These are phyloP conservation scores for Colletotrichum sp. DNA, from an alignment of 2,329 filamentous ascomycete species.

Conservation along the genomic window DNA sequence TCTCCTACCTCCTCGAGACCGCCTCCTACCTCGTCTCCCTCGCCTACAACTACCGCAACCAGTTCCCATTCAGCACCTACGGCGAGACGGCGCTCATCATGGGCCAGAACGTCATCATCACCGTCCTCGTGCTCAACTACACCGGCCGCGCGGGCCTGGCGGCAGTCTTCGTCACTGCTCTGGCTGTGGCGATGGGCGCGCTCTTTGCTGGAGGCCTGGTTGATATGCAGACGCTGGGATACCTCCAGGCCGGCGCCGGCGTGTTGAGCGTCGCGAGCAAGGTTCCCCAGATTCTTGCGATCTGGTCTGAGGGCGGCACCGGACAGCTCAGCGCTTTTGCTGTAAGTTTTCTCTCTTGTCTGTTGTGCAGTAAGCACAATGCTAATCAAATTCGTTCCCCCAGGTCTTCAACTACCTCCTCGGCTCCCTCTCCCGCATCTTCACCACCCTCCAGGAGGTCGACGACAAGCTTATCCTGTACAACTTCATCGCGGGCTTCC, in stretches of 20 bases:
- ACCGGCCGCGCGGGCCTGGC: slow-evolving; percentile 71
- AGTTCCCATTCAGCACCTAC: slow-evolving; percentile 95
- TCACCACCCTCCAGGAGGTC: slow-evolving; percentile 96
- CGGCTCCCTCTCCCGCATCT: slow-evolving; percentile 92
- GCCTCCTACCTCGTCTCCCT: slow-evolving; percentile 85
- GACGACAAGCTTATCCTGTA: slow-evolving; percentile 96
- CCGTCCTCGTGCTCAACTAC: slow-evolving; percentile 85
- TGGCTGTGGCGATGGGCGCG: slow-evolving; percentile 72
- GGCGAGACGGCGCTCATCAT: slow-evolving; percentile 94
- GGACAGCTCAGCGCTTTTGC: slow-evolving; percentile 97
- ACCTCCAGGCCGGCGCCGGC: slow-evolving; percentile 85
- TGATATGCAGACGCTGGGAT: slow-evolving; percentile 69
- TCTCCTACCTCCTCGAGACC: slow-evolving; percentile 93
- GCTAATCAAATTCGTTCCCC: neutral
- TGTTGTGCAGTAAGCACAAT: neutral
- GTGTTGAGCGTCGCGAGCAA: slow-evolving; percentile 87
- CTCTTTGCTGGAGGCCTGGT: slow-evolving; percentile 73
- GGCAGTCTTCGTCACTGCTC: slow-evolving; percentile 77
- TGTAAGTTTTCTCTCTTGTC: slow-evolving; percentile 59
- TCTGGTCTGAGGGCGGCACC: slow-evolving; percentile 85
- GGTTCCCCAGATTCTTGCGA: slow-evolving; percentile 88
- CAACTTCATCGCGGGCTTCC: slow-evolving; percentile 89
- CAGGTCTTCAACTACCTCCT: slow-evolving; percentile 98
- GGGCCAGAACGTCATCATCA: slow-evolving; percentile 90
- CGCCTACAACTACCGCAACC: slow-evolving; percentile 89